Percentiles rank a stretch among this genome's conserved stretches.
phyloP scores from a whole-genome alignment of 805 yeast genomes.

The Starmerella sp. region DNA sequence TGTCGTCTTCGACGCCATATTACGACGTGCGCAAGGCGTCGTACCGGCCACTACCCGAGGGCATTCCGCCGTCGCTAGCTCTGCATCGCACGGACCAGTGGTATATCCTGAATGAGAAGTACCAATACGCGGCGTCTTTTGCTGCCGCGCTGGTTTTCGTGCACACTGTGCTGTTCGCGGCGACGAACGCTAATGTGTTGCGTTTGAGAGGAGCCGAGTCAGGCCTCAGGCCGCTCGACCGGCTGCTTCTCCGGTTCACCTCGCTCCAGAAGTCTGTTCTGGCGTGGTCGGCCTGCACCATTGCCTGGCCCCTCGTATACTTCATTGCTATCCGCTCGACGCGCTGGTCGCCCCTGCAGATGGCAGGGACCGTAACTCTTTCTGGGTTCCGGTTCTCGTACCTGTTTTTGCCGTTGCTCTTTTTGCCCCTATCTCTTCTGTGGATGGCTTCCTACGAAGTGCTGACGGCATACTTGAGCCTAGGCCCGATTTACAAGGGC shows the following conservation, averaged over 20 bases:
- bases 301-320: constrained; percentile 6
- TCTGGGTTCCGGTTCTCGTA: constrained; percentile 8
- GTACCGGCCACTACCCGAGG: constrained; percentile 4
- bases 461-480: constrained; percentile 28
- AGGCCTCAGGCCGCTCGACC: constrained; percentile 1
- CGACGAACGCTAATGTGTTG: neutral
- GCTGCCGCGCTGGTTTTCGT: neutral
- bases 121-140: constrained; percentile 4
- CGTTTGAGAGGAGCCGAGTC: neutral
- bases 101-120: constrained; percentile 11
- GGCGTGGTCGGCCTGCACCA: neutral
- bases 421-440: constrained; percentile 15
- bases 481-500: constrained; percentile 30
- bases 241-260: constrained; percentile 1
- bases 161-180: neutral
- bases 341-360: neutral
- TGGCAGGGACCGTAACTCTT: constrained; percentile 3
- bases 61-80: constrained; percentile 14
- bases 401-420: neutral
- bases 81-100: constrained; percentile 12
- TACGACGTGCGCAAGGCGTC: constrained; percentile 5
- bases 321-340: constrained; percentile 1
- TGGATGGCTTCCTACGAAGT: constrained; percentile 26
- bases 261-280: neutral
- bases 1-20: neutral